Base-by-base conservation (phyloP, 148 eudicot genomes). In the Amaranthus cruentus region DNA sequence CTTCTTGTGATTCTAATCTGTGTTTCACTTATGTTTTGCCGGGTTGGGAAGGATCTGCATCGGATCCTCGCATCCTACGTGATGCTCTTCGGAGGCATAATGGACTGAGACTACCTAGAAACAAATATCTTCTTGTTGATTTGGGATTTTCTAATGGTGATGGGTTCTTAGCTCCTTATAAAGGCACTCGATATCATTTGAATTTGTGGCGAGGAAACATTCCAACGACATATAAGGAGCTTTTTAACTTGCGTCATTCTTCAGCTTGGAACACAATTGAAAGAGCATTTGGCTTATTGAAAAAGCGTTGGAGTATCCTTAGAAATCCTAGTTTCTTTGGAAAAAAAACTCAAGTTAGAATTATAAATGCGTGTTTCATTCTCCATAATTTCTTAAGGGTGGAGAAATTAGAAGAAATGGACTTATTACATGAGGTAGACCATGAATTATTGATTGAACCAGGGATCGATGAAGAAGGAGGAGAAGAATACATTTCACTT, bases 231-330 rank as follows among this genome's bases (percentile, higher is more conserved):
- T 68, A 18, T 52, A 68, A 68, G 21, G 71, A 68, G n/a, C 71
- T 52, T 21, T 68, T 68, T 11, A 68, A 68, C 38, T 68, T 52
- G 53, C 44, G 44, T 4, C 71, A 68, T 12, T 68, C 71, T 4
- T 68, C 58, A 7, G 47, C 71, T 68, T 15, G 71, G 9, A 68
- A 52, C 57, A 51, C 71, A 6, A 68, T 68, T 7, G 58, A 68
- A 68, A 48, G 71, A 28, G 71, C 71, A 9, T 68, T 51, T 68
- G 57, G 69, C 7, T 66, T 38, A 2, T n/a, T 66, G 69, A 66
- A 66, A n/a, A 28, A 28, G 38, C 38, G 38, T 28, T 28, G 38
- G 38, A 28, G 38, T 28, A 28, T 28, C 38, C 38, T 28, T 28
- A 28, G 38, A 28, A 28, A 28, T 28, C 38, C 38, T 28, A 28